A percentile compares a stretch with the other conserved stretches of the same genome.
These are phyloP conservation scores for Austroboletus novae-zelandiae DNA, from an alignment of 1,284 basidiomycete genomes.

Conservation along the genomic window DNA sequence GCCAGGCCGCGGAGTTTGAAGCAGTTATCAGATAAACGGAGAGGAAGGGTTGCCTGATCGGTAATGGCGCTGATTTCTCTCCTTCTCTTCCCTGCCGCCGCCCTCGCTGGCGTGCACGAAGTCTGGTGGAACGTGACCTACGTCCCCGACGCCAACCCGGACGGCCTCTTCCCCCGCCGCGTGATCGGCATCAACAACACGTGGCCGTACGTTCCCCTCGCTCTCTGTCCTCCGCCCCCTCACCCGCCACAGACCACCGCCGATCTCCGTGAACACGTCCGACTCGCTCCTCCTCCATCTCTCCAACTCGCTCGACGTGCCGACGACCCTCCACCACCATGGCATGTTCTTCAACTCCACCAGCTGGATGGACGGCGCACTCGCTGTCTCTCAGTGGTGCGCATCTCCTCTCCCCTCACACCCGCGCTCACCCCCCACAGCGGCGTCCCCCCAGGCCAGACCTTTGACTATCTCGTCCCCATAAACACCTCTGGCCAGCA, in stretches of 20 bases:
- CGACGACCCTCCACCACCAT: conserved; percentile 78
- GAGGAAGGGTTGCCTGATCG: background rate
- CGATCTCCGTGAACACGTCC: conserved; percentile 66
- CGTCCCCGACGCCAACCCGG: conserved; percentile 70
- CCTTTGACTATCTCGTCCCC: conserved; percentile 81
- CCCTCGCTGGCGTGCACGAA: conserved; percentile 59
- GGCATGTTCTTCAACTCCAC: conserved; percentile 91
- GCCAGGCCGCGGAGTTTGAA: too few relatives aligned
- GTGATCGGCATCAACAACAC: conserved; percentile 87
- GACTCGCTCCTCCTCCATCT: conserved; percentile 79
- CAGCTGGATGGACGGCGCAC: conserved; percentile 87
- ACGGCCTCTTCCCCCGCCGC: conserved; percentile 67
- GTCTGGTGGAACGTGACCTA: conserved; percentile 83
- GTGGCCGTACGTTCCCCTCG: conserved; percentile 74
- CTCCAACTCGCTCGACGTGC: conserved; percentile 63
- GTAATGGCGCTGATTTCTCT: background rate
- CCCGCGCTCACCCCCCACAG: conserved; percentile 37
- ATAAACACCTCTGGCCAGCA: conserved; percentile 68
- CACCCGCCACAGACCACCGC: conserved; percentile 60
- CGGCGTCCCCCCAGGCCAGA: conserved; percentile 76
- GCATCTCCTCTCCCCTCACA: conserved; percentile 4
- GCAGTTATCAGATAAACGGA: background rate
- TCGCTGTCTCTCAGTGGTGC: conserved; percentile 80
- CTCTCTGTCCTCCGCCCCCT: background rate
- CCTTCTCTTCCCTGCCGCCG: conserved; percentile 34